Conservation (phyloP, 305 asterid genomes). For the Coffea humblotiana region DNA sequence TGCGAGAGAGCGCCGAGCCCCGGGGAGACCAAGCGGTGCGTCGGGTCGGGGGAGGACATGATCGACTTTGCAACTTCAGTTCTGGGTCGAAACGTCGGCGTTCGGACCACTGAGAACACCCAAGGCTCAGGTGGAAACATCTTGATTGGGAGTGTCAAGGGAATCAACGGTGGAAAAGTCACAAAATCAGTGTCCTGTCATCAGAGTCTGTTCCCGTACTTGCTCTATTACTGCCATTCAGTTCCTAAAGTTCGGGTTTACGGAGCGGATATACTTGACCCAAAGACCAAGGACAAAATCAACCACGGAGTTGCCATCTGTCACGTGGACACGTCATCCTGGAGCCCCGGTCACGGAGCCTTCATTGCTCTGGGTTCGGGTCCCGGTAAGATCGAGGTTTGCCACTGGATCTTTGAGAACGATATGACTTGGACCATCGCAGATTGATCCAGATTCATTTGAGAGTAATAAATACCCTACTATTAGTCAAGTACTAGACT, state of each 20-base stretch:
- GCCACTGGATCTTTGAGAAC: constrained; percentile 89
- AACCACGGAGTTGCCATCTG: constrained; percentile 80
- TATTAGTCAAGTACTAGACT: background rate
- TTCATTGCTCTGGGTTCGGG: constrained; percentile 62
- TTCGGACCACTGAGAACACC: constrained; percentile 52
- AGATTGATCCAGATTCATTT: constrained; percentile 27
- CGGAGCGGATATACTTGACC: constrained; percentile 72
- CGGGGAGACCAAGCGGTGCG: constrained; percentile 75
- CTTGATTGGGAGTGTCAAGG: constrained; percentile 53
- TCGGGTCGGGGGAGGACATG: constrained; percentile 77
- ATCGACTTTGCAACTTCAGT: constrained; percentile 75
- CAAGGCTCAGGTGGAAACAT: constrained; percentile 44
- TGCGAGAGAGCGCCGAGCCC: constrained; percentile 69
- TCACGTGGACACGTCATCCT: constrained; percentile 70
- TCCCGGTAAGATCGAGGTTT: constrained; percentile 81
- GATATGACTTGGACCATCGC: constrained; percentile 78
- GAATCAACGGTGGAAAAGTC: constrained; percentile 61
- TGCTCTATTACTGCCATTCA: constrained; percentile 85
- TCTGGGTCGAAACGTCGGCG: constrained; percentile 61
- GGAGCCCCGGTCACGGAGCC: constrained; percentile 85
- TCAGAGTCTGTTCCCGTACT: constrained; percentile 72
- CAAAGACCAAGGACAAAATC: constrained; percentile 42
- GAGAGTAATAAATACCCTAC: background rate
- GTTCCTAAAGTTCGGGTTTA: constrained; percentile 88
- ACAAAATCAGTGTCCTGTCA: constrained; percentile 85